Conservation (phyloP, 805 yeast genomes). For the Jamesozyma hellenica region DNA sequence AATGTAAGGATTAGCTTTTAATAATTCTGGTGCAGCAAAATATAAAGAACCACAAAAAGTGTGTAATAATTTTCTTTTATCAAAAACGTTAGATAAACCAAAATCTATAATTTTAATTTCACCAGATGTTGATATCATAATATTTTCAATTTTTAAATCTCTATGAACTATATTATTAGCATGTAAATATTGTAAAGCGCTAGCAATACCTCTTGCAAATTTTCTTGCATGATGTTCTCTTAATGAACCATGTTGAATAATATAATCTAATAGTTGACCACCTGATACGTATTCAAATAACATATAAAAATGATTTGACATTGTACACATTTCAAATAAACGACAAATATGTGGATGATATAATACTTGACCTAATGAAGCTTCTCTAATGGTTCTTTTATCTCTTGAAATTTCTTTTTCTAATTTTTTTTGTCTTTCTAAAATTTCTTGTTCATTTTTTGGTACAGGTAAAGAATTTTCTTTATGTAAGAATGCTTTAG, state of each 20-base stretch:
- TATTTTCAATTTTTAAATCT: slow-evolving; percentile 92
- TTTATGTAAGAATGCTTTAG: slow-evolving; percentile 64
- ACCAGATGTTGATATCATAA: slow-evolving; percentile 86
- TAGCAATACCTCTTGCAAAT: slow-evolving; percentile 89
- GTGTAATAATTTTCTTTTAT: slow-evolving; percentile 59
- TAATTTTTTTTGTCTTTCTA: slow-evolving; percentile 55
- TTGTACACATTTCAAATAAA: slow-evolving; percentile 84
- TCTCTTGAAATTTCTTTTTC: slow-evolving; percentile 85
- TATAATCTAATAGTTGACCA: slow-evolving; percentile 94
- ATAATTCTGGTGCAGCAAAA: slow-evolving; percentile 95
- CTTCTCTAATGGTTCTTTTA: slow-evolving; percentile 87
- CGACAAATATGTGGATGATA: slow-evolving; percentile 90
- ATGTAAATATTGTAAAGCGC: slow-evolving; percentile 90
- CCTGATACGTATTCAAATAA: slow-evolving; percentile 94
- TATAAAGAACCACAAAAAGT: slow-evolving; percentile 96
- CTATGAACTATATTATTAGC: slow-evolving; percentile 92
- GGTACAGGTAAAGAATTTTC: slow-evolving; percentile 65
- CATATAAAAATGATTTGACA: slow-evolving; percentile 96
- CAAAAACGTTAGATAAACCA: slow-evolving; percentile 83
- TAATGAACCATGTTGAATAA: slow-evolving; percentile 89
- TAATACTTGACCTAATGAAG: slow-evolving; percentile 80
- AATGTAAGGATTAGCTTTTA: slow-evolving; percentile 81
- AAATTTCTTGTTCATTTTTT: slow-evolving; percentile 40
- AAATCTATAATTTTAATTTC: slow-evolving; percentile 94
- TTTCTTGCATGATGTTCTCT: slow-evolving; percentile 90